phyloP scores from a whole-genome alignment of 495 filamentous ascomycete genomes.

The Glarea lozoyensis region DNA sequence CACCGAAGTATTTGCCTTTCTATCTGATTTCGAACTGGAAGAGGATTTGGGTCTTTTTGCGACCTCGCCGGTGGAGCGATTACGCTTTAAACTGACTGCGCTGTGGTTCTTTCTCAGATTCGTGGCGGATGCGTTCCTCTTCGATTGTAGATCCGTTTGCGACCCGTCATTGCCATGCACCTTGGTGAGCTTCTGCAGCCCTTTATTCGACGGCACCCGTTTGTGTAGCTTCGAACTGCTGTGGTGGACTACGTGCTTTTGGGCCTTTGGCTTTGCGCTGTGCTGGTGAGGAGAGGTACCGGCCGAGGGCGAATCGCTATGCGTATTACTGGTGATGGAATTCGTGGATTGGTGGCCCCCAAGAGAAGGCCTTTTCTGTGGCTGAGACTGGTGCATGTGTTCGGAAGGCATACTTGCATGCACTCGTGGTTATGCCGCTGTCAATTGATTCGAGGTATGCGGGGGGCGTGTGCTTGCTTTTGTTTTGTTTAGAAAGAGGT shows the following conservation, averaged over 20 bases:
- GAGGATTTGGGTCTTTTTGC: slow-evolving; percentile 36
- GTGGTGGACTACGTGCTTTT: slow-evolving; percentile 20
- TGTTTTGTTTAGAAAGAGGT: no score
- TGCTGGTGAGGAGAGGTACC: neutral
- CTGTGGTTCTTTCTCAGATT: slow-evolving; percentile 12
- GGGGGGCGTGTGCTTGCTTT: slow-evolving; percentile 10
- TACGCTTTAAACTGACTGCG: slow-evolving; percentile 22
- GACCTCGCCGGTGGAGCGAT: slow-evolving; percentile 20
- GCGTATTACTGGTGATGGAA: slow-evolving; percentile 12
- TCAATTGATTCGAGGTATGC: slow-evolving; percentile 14
- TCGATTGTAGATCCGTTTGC: neutral
- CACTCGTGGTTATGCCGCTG: no score
- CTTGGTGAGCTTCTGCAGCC: slow-evolving; percentile 18
- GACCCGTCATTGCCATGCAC: slow-evolving; percentile 13
- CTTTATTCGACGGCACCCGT: slow-evolving; percentile 16
- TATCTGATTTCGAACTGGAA: slow-evolving; percentile 8
- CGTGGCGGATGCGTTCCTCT: neutral
- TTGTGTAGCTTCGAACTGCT: slow-evolving; percentile 11
- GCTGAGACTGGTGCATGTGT: slow-evolving; percentile 8
- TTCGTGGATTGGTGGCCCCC: slow-evolving; percentile 11
- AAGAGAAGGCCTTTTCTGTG: slow-evolving; percentile 11
- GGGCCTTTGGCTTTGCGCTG: slow-evolving; percentile 9
- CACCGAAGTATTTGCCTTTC: slow-evolving; percentile 32
- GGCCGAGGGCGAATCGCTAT: slow-evolving; percentile 1
- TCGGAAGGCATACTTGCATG: slow-evolving; percentile 20